Conservation (phyloP, 768 basidiomycete species). For the Mycena filopes region DNA sequence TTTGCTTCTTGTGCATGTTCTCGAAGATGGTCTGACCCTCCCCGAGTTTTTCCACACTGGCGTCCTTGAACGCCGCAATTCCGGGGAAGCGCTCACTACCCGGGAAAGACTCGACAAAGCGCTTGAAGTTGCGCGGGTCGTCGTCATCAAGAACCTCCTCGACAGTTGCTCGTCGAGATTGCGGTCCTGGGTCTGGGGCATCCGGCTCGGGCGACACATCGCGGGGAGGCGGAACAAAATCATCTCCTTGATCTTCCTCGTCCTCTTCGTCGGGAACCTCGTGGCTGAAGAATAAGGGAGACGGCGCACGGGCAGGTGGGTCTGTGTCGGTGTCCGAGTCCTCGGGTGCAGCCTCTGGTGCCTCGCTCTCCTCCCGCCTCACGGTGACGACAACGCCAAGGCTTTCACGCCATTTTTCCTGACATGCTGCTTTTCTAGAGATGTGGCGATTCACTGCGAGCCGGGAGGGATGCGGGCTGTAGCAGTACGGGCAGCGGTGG, state of each 20-base stretch:
- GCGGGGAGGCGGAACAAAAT: background rate
- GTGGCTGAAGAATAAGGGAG: background rate
- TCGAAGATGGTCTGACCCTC: conserved; percentile 31
- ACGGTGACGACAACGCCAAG: background rate
- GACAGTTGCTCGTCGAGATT: background rate
- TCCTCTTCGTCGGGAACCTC: background rate
- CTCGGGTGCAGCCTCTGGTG: background rate
- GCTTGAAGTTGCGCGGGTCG: conserved; percentile 13
- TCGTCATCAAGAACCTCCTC: conserved; percentile 18
- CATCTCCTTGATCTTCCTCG: background rate
- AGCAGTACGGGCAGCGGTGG: conserved; percentile 18
- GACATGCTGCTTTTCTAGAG: background rate
- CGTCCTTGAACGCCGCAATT: background rate
- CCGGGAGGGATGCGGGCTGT: background rate
- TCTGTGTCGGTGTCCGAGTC: background rate
- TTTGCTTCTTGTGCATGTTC: background rate
- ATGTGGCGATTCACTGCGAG: conserved; percentile 4
- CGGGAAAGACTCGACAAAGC: conserved; percentile 4
- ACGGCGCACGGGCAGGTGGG: background rate
- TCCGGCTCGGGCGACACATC: background rate
- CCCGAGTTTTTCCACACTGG: background rate
- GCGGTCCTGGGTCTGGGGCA: background rate
- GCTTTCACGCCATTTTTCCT: conserved; percentile 1
- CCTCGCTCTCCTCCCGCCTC: background rate
- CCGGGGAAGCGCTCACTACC: conserved; percentile 6